These are phyloP conservation scores for Wickerhamomyces queroliae DNA, from an alignment of 805 yeast genomes.

Conservation along the genomic window DNA sequence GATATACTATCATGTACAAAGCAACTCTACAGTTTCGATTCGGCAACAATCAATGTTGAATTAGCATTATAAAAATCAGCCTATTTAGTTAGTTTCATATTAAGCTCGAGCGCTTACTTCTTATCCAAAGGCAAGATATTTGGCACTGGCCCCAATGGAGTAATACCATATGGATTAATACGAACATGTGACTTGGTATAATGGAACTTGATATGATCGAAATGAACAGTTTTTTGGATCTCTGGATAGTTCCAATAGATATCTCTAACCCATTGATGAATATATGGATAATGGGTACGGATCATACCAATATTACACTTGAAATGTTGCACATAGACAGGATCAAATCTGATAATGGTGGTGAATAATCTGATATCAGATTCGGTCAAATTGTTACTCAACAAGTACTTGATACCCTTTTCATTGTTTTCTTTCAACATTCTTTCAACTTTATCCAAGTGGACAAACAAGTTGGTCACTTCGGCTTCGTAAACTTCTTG, in stretches of 20 bases:
- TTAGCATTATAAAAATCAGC: no score
- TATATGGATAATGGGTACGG: slow-evolving; percentile 68
- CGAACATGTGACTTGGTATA: slow-evolving; percentile 80
- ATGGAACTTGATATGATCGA: slow-evolving; percentile 87
- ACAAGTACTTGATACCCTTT: slow-evolving; percentile 34
- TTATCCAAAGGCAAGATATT: slow-evolving; percentile 47
- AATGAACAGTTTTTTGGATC: slow-evolving; percentile 73
- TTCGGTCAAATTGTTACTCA: slow-evolving; percentile 72
- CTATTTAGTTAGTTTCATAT: no score
- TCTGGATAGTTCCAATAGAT: slow-evolving; percentile 77
- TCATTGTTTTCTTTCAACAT: slow-evolving; percentile 39
- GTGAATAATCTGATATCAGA: slow-evolving; percentile 86
- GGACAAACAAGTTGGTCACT: slow-evolving; percentile 54
- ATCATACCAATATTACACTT: slow-evolving; percentile 85
- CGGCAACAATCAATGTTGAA: no score
- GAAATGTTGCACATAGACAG: slow-evolving; percentile 92
- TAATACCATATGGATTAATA: slow-evolving; percentile 77
- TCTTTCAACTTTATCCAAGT: slow-evolving; percentile 65
- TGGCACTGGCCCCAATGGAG: slow-evolving; percentile 88
- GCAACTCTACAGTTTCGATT: no score
- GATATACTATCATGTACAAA: no score
- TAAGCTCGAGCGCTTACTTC: not conserved
- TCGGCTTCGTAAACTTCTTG: slow-evolving; percentile 78
- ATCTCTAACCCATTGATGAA: slow-evolving; percentile 75
- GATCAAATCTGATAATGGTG: slow-evolving; percentile 86